Evolutionary conservation across 2,329 filamentous ascomycete genomes (phyloP).

Genomic region (Epichloe coenophiala): DNA sequence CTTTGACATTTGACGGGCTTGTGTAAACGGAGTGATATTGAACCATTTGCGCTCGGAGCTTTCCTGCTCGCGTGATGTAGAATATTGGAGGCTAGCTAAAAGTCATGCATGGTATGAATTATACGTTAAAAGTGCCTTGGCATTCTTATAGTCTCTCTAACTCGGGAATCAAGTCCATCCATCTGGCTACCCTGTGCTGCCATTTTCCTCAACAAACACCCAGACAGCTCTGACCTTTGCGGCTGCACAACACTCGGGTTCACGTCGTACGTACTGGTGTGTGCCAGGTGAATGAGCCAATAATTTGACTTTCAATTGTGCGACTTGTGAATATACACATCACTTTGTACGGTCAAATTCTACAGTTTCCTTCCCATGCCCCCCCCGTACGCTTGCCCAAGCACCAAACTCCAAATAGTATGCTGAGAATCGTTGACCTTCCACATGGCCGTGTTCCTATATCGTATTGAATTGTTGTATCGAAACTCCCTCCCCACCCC

Average conservation of each 20-base stretch:
- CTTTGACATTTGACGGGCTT: neutral
- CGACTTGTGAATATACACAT: neutral
- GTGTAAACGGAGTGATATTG: neutral
- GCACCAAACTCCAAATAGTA: slow-evolving; percentile 2
- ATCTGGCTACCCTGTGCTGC: neutral
- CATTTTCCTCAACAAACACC: too few relatives aligned
- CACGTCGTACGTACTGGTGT: too few relatives aligned
- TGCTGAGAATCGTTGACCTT: neutral
- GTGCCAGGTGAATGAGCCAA: too few relatives aligned
- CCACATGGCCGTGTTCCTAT: neutral
- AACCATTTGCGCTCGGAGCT: neutral
- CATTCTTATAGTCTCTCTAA: too few relatives aligned
- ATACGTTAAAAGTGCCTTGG: too few relatives aligned
- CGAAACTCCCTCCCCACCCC: too few relatives aligned
- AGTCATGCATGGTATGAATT: too few relatives aligned
- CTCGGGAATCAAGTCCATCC: neutral
- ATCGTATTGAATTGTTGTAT: too few relatives aligned
- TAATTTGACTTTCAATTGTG: neutral
- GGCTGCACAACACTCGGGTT: too few relatives aligned
- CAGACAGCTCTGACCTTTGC: too few relatives aligned
- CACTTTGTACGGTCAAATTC: neutral
- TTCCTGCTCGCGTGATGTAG: neutral
- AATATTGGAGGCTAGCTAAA: neutral
- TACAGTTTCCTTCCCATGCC: neutral
- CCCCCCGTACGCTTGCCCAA: neutral